Percentiles rank a stretch among this genome's conserved stretches.
Evolutionary conservation across 2,329 filamentous ascomycete species (phyloP).

Genomic region (Purpureocillium takamizusanense): DNA sequence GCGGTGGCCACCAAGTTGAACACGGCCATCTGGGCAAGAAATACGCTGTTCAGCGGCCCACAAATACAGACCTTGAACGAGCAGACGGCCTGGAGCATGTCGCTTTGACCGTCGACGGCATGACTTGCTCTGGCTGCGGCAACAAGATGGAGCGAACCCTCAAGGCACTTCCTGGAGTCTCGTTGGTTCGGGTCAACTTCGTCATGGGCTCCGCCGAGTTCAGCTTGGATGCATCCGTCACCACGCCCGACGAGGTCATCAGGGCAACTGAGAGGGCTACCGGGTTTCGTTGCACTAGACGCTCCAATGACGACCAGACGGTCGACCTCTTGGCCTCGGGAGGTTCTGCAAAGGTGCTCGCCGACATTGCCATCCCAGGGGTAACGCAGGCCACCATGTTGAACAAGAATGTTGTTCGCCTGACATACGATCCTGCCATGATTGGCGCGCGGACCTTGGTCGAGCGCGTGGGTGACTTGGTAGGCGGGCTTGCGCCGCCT

Average conservation of each 20-base stretch:
- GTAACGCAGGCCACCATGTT: slow-evolving; percentile 15
- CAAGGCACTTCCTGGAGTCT: slow-evolving; percentile 16
- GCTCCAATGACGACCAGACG: slow-evolving; percentile 15
- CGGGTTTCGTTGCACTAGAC: slow-evolving; percentile 18
- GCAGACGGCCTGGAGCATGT: slow-evolving; percentile 15
- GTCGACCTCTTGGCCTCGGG: slow-evolving; percentile 18
- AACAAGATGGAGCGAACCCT: slow-evolving; percentile 23
- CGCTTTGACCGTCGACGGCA: slow-evolving; percentile 20
- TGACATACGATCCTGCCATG: slow-evolving; percentile 23
- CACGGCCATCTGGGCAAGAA: slow-evolving; percentile 3
- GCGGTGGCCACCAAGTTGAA: slow-evolving; percentile 5
- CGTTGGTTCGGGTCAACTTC: slow-evolving; percentile 24
- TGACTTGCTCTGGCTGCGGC: slow-evolving; percentile 26
- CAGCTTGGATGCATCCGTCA: slow-evolving; percentile 13
- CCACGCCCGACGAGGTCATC: slow-evolving; percentile 17
- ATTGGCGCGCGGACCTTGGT: slow-evolving; percentile 22
- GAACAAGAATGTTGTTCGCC: slow-evolving; percentile 19
- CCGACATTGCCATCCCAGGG: slow-evolving; percentile 11
- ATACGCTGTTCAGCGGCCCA: neutral
- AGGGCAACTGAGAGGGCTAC: slow-evolving; percentile 15
- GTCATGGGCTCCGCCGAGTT: slow-evolving; percentile 27
- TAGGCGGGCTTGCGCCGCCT: slow-evolving; percentile 19
- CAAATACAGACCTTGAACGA: slow-evolving; percentile 15
- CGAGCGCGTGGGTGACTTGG: slow-evolving; percentile 7
- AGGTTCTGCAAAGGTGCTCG: slow-evolving; percentile 11